Evolutionary conservation across 768 basidiomycete species (phyloP).

Genomic region (Lentinus tigrinus): DNA sequence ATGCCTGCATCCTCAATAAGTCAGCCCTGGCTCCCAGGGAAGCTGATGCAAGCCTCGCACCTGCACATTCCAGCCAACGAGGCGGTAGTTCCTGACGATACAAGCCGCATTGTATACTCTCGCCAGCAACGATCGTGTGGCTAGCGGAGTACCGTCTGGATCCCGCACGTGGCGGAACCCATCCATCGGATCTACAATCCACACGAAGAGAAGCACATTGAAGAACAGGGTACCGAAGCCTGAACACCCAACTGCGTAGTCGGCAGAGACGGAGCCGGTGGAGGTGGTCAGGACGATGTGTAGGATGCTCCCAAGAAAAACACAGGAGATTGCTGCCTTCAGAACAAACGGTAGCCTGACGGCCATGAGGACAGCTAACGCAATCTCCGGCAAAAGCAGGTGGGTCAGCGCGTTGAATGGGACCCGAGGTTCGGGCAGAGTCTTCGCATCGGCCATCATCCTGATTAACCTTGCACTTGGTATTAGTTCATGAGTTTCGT

Average conservation of each 20-base stretch:
- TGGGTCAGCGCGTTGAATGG: background rate
- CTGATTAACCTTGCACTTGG: no score
- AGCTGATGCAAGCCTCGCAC: background rate
- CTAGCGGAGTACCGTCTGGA: background rate
- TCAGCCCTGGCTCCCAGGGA: background rate
- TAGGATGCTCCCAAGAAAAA: background rate
- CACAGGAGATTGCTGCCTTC: background rate
- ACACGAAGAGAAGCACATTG: conserved; percentile 1
- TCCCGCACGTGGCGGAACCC: conserved; percentile 1
- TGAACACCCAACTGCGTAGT: conserved; percentile 5
- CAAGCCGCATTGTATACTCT: conserved; percentile 8
- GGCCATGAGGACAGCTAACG: background rate
- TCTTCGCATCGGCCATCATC: background rate
- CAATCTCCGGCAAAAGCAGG: background rate
- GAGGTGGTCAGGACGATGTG: background rate
- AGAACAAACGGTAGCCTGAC: background rate
- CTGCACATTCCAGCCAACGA: conserved; percentile 22
- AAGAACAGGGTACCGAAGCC: conserved; percentile 1
- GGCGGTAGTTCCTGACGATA: conserved; percentile 9
- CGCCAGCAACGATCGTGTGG: background rate
- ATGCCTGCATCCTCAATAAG: background rate
- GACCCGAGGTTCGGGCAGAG: background rate
- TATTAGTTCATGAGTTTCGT: no score
- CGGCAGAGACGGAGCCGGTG: background rate
- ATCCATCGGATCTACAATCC: conserved; percentile 4